Evolutionary conservation across 2,329 filamentous ascomycete species (phyloP), one percentile per base, ranked within the genome.

Genomic region (Cyphellophora attinorum): DNA sequence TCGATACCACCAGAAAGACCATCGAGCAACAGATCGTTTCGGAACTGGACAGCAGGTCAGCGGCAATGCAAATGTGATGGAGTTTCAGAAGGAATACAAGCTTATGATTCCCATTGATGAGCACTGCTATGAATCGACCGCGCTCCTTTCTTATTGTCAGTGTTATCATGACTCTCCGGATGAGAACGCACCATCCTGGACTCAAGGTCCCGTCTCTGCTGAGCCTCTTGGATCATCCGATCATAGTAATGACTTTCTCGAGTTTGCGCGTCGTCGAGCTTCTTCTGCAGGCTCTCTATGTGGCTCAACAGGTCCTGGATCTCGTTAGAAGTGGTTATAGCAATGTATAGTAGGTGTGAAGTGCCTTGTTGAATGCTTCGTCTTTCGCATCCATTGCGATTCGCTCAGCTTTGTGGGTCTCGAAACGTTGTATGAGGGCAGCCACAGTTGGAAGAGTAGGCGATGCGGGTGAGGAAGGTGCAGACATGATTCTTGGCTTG

Each of bases 81-180:
- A 4, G 11, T 14, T 29, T 11, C 27, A 29, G 18, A 13, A 29
- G 2, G 21, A 16, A 47, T 52, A 28, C 59, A 60, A 4, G 59
- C 58, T 8, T 51, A 52, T 12, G 55, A 52, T 34, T 59, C 53
- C 5, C 59, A 56, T 13, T 64, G 51, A 43, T 35, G 17, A 47
- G 31, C 10, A 45, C 41, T 11, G 44, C 35, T 5, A 47, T 25
- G 14, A 47, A 47, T 34, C 38, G 32, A 33, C 42, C 42, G 31
- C 39, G 38, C 13, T 47, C 44, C 44, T 45, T 16, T 12, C 11
- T 29, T 10, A 17, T 29, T 15, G 35, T 45, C 37, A 45, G 42
- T 27, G 10, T 6, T 5, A 29, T 11, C 15, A 3, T 15, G 3
- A 15, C n/a, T 15, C n/a, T 29, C 27, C 11, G n/a, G 19, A 6